These are phyloP conservation scores for Phytophthora ohioensis DNA, from an alignment of 352 stramenopile genomes.

Conservation along the genomic window DNA sequence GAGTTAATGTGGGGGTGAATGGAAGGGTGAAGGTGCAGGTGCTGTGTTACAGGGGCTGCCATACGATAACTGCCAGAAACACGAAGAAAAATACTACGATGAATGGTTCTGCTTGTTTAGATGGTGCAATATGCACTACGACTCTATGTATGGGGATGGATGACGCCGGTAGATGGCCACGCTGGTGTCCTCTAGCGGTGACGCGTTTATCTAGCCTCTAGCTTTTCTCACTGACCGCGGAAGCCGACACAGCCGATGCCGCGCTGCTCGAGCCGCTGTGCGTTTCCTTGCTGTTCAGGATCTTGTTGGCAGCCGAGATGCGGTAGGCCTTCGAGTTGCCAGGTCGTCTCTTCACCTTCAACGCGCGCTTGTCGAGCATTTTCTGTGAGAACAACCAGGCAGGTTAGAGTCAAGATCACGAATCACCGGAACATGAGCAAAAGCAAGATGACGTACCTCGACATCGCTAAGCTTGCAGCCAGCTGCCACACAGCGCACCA, in stretches of 20 bases:
- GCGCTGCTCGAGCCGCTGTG: slow-evolving; percentile 14
- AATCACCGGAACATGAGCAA: slow-evolving; percentile 12
- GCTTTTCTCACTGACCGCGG: slow-evolving; percentile 24
- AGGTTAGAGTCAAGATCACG: slow-evolving; percentile 18
- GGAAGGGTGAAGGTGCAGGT: not conserved
- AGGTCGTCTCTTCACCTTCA: slow-evolving; percentile 93
- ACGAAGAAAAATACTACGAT: slow-evolving; percentile 42
- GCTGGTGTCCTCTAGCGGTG: slow-evolving; percentile 15
- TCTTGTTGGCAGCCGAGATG: slow-evolving; percentile 82
- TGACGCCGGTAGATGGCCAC: not conserved
- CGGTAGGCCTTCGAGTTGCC: slow-evolving; percentile 91
- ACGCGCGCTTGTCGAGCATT: slow-evolving; percentile 92
- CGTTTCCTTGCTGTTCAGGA: slow-evolving; percentile 61
- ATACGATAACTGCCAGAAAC: slow-evolving; percentile 41
- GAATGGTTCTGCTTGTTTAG: slow-evolving; percentile 10
- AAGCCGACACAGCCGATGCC: slow-evolving; percentile 24
- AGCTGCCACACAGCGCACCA: slow-evolving; percentile 93
- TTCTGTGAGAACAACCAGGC: slow-evolving; percentile 43
- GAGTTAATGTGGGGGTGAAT: slow-evolving; percentile 14
- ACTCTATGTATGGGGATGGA: slow-evolving; percentile 10
- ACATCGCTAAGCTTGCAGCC: slow-evolving; percentile 94
- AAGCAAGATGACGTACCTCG: slow-evolving; percentile 52
- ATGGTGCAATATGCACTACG: not conserved
- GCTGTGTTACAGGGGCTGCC: slow-evolving; percentile 4
- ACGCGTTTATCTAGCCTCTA: slow-evolving; percentile 17